phyloP scores from a whole-genome alignment of 2,329 filamentous ascomycete species.

The Penicillium sp. region DNA sequence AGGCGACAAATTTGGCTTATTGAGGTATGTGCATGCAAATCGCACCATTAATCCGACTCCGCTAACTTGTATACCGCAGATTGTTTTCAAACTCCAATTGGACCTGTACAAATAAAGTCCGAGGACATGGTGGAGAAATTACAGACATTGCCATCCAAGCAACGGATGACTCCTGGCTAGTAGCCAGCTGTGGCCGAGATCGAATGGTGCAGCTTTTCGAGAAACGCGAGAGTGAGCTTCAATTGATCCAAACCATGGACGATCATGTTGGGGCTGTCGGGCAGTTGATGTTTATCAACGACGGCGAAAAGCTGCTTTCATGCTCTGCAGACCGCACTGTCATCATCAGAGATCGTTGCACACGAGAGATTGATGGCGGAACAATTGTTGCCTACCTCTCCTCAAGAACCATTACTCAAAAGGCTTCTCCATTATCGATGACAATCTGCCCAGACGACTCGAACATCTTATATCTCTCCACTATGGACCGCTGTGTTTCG shows the following conservation, averaged over 20 bases:
- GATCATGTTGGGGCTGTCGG: slow-evolving; percentile 89
- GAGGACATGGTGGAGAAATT: slow-evolving; percentile 84
- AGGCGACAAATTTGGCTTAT: slow-evolving; percentile 82
- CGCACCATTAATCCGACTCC: background rate
- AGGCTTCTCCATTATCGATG: slow-evolving; percentile 86
- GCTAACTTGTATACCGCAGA: slow-evolving; percentile 28
- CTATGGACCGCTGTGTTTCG: slow-evolving; percentile 63
- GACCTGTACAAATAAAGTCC: slow-evolving; percentile 68
- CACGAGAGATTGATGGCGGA: slow-evolving; percentile 57
- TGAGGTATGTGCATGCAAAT: slow-evolving; percentile 52
- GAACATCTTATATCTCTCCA: slow-evolving; percentile 59
- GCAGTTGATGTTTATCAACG: slow-evolving; percentile 72
- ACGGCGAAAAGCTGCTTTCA: slow-evolving; percentile 73
- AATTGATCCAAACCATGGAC: slow-evolving; percentile 84
- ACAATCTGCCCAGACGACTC: slow-evolving; percentile 64
- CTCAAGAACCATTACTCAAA: slow-evolving; percentile 75
- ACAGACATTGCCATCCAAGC: slow-evolving; percentile 77
- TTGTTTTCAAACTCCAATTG: slow-evolving; percentile 53
- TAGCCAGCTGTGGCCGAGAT: slow-evolving; percentile 85
- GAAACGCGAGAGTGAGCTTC: slow-evolving; percentile 60
- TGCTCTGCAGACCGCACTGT: slow-evolving; percentile 87
- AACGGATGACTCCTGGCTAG: slow-evolving; percentile 61
- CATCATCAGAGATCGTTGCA: slow-evolving; percentile 76
- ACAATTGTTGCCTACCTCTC: slow-evolving; percentile 75
- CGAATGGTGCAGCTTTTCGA: slow-evolving; percentile 91